Evolutionary conservation across 345 rosid genomes (phyloP), one percentile per base, ranked within the genome.

Genomic region (Diplotaxis tenuifolia): DNA sequence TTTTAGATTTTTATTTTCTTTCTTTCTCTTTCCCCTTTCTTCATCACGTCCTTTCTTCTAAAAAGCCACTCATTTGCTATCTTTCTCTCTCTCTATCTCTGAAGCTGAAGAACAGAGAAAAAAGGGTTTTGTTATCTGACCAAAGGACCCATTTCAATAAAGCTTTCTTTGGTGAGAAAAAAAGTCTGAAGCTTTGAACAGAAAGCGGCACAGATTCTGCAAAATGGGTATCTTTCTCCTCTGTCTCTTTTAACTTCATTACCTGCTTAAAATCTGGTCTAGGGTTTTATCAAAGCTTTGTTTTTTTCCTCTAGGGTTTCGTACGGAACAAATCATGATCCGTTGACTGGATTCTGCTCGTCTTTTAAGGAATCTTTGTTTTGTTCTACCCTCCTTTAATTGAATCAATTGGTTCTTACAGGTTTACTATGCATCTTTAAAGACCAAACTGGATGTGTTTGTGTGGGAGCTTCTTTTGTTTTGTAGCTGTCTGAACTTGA

Each of bases 141-240:
- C 58, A 28, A 59, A 76, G 64, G 78, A 53, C 72, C 82, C 78
- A 81, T 64, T 80, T 80, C 74, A 71, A 75, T 85, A 55, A 77
- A 81, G 82, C 66, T 68, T 78, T 49, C 65, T 21, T 9, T 10
- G 73, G 54, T 79, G 61, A 81, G 78, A 54, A 68, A 80, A n/a
- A 34, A 83, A 82, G 68, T 71, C 75, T 59, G 71, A 69, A 60
- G 70, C 73, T 34, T 80, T 79, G 67, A 83, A 76, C 64, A 83
- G 79, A 79, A 83, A 83, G 88, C 80, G 77, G 86, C 78, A 66
- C 88, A 86, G 85, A 91, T 79, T 89, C 97, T 86, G 88, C 7
- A 3, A 84, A 84, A 83, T 82, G 84, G 89, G 92, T 93, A 82
- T 84, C 87, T 84, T 85, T 87, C 87, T 82, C 78, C 83, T 57